Evolutionary conservation across 2,329 filamentous ascomycete genomes (phyloP), one percentile per base, ranked within the genome.

Genomic region (Arthrobotrys iridis): DNA sequence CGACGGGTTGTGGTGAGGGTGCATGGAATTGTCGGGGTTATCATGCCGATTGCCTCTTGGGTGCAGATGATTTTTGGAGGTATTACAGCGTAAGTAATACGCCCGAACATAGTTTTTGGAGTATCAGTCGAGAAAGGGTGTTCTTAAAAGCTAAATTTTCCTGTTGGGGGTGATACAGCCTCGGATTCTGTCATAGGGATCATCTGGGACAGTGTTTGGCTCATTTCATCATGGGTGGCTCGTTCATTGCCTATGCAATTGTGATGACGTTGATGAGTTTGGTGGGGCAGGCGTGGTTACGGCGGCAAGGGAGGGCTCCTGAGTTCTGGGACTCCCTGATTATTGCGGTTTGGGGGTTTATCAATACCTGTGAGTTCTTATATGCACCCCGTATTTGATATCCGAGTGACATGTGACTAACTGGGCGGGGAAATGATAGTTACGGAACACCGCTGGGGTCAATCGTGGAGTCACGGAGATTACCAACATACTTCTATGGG

Each of bases 401-500:
- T 37, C 20, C 3, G 10, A 28, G 6, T 50, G 10, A 22, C 40
- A 43, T 20, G 40, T 45, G 40, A 33, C 4, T 15, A 24, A 30
- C 2, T 30, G 24, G 46, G 20, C 45, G 18, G 37, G 35, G 13
- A 5, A 28, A 48, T 50, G 22, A 35, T 52, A 79, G 77, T 99
- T 79, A 99, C 95, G 15, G 95, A 98, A 83, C 95, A 99, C 8
- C 88, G 91, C 60, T 99, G 95, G 95, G 95, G 95, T 64, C 86
- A 86, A 0, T 87, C 88, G 0, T 99, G 95, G 95, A 93, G 91
- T 60, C 89, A 88, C 82, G 98, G 97, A 80, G 95, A 99, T 82
- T 88, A 97, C 84, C 94, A 99, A 82, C 95, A 99, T 82, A 99
- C 95, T 0, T 92, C 91, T n/a, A 98, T 99, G 94, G 95, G 95